Base-by-base conservation (phyloP, 441 rosid genomes). In the Populus hybrid region DNA sequence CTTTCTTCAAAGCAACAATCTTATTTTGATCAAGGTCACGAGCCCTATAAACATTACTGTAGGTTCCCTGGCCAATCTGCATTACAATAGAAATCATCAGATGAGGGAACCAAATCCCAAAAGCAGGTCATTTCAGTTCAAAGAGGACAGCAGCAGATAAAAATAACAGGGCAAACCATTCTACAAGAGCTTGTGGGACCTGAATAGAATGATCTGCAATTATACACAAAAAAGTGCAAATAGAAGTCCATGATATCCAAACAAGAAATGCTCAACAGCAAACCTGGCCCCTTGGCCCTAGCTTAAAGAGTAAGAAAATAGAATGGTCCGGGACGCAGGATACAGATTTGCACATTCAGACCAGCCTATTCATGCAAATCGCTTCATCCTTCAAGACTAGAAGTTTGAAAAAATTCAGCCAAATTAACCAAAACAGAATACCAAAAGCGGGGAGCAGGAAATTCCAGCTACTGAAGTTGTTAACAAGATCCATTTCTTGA, bases 31-130 rank as follows among this genome's bases (percentile, higher is more conserved):
- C 95, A 36, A 96, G 90, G 79, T 96, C 99, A 38, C 98, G 88
- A 70, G 98, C 99, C 79, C 98, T 92, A 66, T 96, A 96, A 67
- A 96, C 99, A 46, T 92, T 96, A 82, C 98, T 94, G 76, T 96
- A 96, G 66, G 99, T 96, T 82, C 99, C 99, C 83, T 96, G 99
- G 69, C 99, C 99, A 86, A 96, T 96, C 99, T 96, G 90, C 90
- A 87, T 1, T 67, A 26, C 70, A 46, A 65, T 79, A 80, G 7
- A 76, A 63, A 67, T 63, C 65, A 80, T 42, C 68, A 83, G 28
- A 79, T 38, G 11, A 73, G 63, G 61, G 53, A 63, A 23, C 11
- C n/a, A 81, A 71, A 69, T 68, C 75, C 57, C 35, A 67, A 30
- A 21, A 73, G 34, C 2, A 67, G 73, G 61, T 59, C 30, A 71